Conservation (phyloP, 2,329 filamentous ascomycete species). For the Lecanoromycetidae sp. region DNA sequence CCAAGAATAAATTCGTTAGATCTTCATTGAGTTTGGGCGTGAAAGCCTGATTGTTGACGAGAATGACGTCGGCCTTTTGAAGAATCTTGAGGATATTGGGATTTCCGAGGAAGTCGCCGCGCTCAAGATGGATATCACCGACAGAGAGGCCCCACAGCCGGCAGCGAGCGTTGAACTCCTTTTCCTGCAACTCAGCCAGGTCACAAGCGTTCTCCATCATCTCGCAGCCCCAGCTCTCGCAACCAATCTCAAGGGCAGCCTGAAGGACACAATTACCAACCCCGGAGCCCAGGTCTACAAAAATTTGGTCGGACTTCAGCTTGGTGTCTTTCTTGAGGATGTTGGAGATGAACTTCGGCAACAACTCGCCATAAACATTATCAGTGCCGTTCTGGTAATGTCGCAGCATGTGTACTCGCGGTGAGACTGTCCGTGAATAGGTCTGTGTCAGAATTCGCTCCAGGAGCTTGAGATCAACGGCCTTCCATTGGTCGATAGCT, state of each 20-base stretch:
- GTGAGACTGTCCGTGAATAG: slow-evolving; percentile 85
- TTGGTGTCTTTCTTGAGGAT: slow-evolving; percentile 69
- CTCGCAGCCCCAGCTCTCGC: slow-evolving; percentile 91
- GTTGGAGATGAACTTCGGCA: slow-evolving; percentile 69
- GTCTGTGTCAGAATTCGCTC: slow-evolving; percentile 76
- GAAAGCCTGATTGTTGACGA: slow-evolving; percentile 98
- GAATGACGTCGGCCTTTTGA: slow-evolving; percentile 78
- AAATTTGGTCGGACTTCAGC: slow-evolving; percentile 72
- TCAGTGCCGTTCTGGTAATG: slow-evolving; percentile 84
- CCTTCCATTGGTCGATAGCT: slow-evolving; percentile 57
- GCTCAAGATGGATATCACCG: slow-evolving; percentile 66
- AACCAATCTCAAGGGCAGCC: slow-evolving; percentile 83
- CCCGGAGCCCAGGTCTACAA: slow-evolving; percentile 89
- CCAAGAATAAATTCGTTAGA: slow-evolving; percentile 79
- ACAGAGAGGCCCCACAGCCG: slow-evolving; percentile 77
- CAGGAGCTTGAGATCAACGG: slow-evolving; percentile 59
- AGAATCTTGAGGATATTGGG: slow-evolving; percentile 58
- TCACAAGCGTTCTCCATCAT: slow-evolving; percentile 86
- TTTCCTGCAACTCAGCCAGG: slow-evolving; percentile 65
- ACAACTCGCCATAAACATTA: slow-evolving; percentile 87
- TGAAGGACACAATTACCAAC: slow-evolving; percentile 94
- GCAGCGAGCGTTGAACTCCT: slow-evolving; percentile 75
- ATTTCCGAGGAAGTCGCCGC: slow-evolving; percentile 73
- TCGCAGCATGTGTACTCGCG: slow-evolving; percentile 68
- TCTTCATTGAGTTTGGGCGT: slow-evolving; percentile 74